Evolutionary conservation across 495 filamentous ascomycete species (phyloP).

Genomic region (Jackrogersella minutella): DNA sequence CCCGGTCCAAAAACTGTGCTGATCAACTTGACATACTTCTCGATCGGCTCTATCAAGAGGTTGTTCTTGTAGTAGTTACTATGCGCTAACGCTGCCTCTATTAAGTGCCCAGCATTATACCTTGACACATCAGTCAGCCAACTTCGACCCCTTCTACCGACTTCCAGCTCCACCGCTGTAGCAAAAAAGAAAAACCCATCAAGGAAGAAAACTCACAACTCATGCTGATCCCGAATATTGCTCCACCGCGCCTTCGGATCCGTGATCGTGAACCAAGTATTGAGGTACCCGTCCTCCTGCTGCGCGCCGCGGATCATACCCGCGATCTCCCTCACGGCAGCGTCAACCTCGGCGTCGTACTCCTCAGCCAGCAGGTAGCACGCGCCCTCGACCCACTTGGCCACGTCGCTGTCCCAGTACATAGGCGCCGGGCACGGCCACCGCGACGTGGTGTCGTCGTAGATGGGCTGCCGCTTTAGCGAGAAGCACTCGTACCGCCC

Average conservation of each 20-base stretch:
- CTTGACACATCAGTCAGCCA: slow-evolving; percentile 43
- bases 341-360: slow-evolving; percentile 55
- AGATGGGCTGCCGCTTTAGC: slow-evolving; percentile 59
- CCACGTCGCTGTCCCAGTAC: slow-evolving; percentile 69
- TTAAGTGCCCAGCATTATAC: slow-evolving; percentile 67
- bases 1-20: slow-evolving; percentile 58
- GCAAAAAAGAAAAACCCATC: too few species aligned
- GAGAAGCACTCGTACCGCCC: slow-evolving; percentile 65
- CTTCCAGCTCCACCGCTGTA: too few species aligned
- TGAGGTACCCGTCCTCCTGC: slow-evolving; percentile 65
- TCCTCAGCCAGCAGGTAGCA: slow-evolving; percentile 61
- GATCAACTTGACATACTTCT: slow-evolving; percentile 64
- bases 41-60: slow-evolving; percentile 58
- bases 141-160: background rate
- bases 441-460: slow-evolving; percentile 55
- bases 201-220: slow-evolving; percentile 58
- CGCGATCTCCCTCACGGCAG: slow-evolving; percentile 62
- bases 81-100: slow-evolving; percentile 66
- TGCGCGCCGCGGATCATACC: slow-evolving; percentile 64
- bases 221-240: slow-evolving; percentile 67
- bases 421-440: slow-evolving; percentile 63
- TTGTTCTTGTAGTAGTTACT: slow-evolving; percentile 59
- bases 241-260: slow-evolving; percentile 61
- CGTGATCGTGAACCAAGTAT: slow-evolving; percentile 66
- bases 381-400: slow-evolving; percentile 68